Evolutionary conservation across 192 early-diverging fungal genomes (phyloP), one percentile per base, ranked within the genome.

Genomic region (Martensiomyces pterosporus): DNA sequence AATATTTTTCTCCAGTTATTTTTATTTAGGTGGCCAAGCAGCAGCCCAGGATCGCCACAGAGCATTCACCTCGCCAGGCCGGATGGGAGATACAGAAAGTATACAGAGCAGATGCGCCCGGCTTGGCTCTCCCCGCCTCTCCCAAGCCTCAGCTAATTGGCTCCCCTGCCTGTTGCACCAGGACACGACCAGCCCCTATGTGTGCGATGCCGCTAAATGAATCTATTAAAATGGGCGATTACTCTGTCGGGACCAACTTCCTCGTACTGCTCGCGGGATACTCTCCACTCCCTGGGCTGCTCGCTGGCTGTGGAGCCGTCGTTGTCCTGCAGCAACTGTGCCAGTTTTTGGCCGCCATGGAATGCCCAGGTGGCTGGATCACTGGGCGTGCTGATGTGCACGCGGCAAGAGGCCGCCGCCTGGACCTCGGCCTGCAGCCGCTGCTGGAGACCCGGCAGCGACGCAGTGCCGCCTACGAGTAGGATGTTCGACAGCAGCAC

Each of bases 371-470:
- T 10, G 14, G 22, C 25, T 7, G 69, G 61, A 3, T 42, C 46
- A 3, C 49, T 27, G 0, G 34, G 39, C 3, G 45, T 39, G 24
- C n/a, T 1, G 2, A 73, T 52, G 2, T 34, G 52, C 12, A 49
- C 52, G 8, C n/a, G 8, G 3, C 44, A 82, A 22, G 93, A 88
- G 32, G 88, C 90, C 61, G 93, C 69, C 38, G 91, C 85, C 39
- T 91, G 89, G 65, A 98, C 85, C 74, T 98, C 95, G 67, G 86
- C 83, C 60, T 94, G 90, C 82, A 98, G 84, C 55, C 94, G 85
- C 57, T 93, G 85, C 24, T 80, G 82, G 59, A 98, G 85, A 55
- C 92, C 94, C 16, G 88, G 85, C 77, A 92, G 91, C 85, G 85
- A 82, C 49, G 95, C 93, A 33, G 89, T 85, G 49, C 95, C 91